Evolutionary conservation across 352 stramenopile species (phyloP), one percentile per base, ranked within the genome.

Genomic region (Phytophthora cajani): DNA sequence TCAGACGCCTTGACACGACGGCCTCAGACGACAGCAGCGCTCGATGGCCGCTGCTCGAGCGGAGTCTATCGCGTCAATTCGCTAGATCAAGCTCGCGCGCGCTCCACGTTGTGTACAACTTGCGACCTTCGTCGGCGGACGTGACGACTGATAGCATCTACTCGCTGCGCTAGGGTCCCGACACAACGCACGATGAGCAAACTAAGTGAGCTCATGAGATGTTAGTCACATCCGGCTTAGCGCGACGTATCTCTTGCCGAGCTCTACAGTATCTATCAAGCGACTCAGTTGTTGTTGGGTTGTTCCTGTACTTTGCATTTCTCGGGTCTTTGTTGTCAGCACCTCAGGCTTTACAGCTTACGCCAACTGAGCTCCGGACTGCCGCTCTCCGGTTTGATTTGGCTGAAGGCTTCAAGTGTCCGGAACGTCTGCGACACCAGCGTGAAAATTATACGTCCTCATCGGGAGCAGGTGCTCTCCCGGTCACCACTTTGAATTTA

Each of bases 61-160:
- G 66, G 0, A 57, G 42, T 12, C 17, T 64, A 10, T 58, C 46
- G 0, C 54, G 54, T 21, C 67, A 62, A 52, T 65, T 74, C 5
- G 42, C 53, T 33, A 21, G 53, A 52, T 69, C 60, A 16, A 70
- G 38, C 33, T 71, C 67, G 25, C 67, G 67, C 32, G 27, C 63
- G 19, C 55, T 71, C 50, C 42, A 74, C 14, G 50, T 25, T 6
- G 62, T 74, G 8, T 74, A 67, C 50, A 74, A 71, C 32, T 55
- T 74, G 19, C 40, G 42, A 11, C 21, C 38, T 9, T 32, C 60
- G 19, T 6, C 27, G 11, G 14, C 33, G 57, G 60, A 69, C 14
- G 61, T 53, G 21, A 53, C 53, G 19, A 40, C 62, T 10, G 38
- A 66, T 32, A 71, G 25, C 21, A 17, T 25, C 27, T 58, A 67